Conservation (phyloP, 2,329 filamentous ascomycete genomes). For the Alternaria angustiovoidea region DNA sequence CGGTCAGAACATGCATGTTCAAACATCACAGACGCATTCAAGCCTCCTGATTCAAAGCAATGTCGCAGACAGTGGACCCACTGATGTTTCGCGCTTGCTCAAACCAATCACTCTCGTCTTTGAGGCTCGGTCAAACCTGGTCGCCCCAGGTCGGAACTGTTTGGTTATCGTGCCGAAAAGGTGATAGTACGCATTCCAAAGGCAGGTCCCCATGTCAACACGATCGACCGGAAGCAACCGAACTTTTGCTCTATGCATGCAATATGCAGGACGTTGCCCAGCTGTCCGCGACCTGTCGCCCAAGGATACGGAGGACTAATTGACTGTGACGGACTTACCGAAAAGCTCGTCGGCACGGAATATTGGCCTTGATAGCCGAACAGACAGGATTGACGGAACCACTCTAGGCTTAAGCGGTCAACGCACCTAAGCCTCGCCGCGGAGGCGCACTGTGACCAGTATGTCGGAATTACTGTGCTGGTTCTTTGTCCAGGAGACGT, state of each 20-base stretch:
- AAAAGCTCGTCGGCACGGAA: constrained; percentile 11
- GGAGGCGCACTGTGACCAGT: constrained; percentile 17
- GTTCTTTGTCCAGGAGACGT: constrained; percentile 9
- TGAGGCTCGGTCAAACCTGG: constrained; percentile 24
- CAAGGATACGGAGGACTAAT: constrained; percentile 18
- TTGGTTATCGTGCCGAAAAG: constrained; percentile 34
- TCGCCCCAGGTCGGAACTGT: constrained; percentile 37
- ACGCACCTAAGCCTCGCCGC: constrained; percentile 17
- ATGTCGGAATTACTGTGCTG: constrained; percentile 16
- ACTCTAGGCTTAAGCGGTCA: constrained; percentile 17
- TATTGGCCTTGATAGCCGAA: constrained; percentile 19
- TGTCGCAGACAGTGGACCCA: constrained; percentile 8
- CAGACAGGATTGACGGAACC: constrained; percentile 17
- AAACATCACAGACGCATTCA: constrained; percentile 20
- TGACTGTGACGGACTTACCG: constrained; percentile 32
- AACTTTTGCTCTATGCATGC: constrained; percentile 45
- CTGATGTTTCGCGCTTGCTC: constrained; percentile 24
- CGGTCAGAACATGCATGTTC: constrained; percentile 27
- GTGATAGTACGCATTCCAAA: constrained; percentile 41
- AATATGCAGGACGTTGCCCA: constrained; percentile 24
- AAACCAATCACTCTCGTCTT: constrained; percentile 26
- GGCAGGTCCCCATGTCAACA: constrained; percentile 25
- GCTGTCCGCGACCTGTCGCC: constrained; percentile 23
- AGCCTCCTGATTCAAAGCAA: constrained; percentile 24
- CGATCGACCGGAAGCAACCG: constrained; percentile 47